Percentiles rank a stretch among this genome's conserved stretches.
These are phyloP conservation scores for Solanum sejunctum DNA, from an alignment of 257 asterid species.

Conservation along the genomic window DNA sequence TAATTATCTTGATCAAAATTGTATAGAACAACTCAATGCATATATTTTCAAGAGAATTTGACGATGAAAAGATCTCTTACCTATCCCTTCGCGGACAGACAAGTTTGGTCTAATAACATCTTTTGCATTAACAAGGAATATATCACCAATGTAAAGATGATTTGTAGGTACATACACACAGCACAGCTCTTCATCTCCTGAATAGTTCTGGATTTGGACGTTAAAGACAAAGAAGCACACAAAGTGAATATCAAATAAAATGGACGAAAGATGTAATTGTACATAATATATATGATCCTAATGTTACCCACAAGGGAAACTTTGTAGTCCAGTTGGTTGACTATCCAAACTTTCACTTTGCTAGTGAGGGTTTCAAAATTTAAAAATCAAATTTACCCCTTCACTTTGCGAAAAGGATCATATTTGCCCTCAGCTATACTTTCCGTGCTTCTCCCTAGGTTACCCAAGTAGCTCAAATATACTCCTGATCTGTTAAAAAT, in stretches of 20 bases:
- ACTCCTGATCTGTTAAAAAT: neutral
- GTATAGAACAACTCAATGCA: neutral
- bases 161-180: slow-evolving; percentile 48
- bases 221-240: neutral
- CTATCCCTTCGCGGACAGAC: slow-evolving; percentile 51
- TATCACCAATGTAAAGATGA: slow-evolving; percentile 45
- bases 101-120: slow-evolving; percentile 41
- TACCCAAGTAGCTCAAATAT: neutral
- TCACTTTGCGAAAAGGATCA: neutral
- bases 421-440: neutral
- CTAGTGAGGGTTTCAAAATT: neutral
- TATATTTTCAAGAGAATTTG: neutral
- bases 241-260: neutral
- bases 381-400: neutral
- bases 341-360: neutral
- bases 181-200: slow-evolving; percentile 39
- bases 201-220: slow-evolving; percentile 16
- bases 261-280: neutral
- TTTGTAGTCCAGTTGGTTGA: neutral
- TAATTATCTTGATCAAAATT: neutral
- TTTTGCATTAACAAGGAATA: slow-evolving; percentile 31
- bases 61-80: slow-evolving; percentile 6
- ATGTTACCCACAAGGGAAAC: neutral
- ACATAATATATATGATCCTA: neutral
- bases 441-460: neutral